phyloP scores from a whole-genome alignment of 192 early-diverging fungal genomes.

The Umbelopsis sp. region DNA sequence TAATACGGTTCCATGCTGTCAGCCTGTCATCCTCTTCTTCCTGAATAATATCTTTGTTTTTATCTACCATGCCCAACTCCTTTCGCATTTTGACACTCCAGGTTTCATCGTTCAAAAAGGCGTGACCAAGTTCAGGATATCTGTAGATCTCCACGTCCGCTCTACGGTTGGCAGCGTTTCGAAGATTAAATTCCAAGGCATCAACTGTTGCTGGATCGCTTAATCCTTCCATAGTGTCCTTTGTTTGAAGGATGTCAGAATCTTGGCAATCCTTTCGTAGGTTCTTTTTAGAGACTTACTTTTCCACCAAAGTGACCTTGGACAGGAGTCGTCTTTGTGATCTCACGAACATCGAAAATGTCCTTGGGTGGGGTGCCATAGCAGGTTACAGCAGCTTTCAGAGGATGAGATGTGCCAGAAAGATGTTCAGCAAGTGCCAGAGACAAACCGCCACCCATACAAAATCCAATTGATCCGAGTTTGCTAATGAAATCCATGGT shows the following conservation, averaged over 20 bases:
- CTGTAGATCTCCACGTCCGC: conserved; percentile 25
- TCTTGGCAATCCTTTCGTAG: neutral
- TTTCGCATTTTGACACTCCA: conserved; percentile 38
- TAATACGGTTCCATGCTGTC: conserved; percentile 38
- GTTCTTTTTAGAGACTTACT: conserved; percentile 6
- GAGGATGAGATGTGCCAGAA: conserved; percentile 25
- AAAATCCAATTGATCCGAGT: conserved; percentile 52
- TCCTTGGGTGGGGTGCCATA: conserved; percentile 38
- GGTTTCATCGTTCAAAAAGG: conserved; percentile 44
- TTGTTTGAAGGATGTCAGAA: neutral
- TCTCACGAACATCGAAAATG: conserved; percentile 28
- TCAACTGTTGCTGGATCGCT: conserved; percentile 36
- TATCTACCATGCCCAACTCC: conserved; percentile 38
- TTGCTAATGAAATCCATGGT: conserved; percentile 25
- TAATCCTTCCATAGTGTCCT: conserved; percentile 36
- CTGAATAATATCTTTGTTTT: conserved; percentile 26
- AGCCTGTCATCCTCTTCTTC: conserved; percentile 34
- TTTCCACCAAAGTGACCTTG: conserved; percentile 37
- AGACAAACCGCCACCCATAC: conserved; percentile 53
- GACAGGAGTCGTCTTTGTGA: conserved; percentile 30
- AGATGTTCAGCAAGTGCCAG: conserved; percentile 46
- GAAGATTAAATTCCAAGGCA: conserved; percentile 24
- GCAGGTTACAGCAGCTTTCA: conserved; percentile 31
- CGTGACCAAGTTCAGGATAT: conserved; percentile 44
- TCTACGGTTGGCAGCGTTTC: conserved; percentile 18